phyloP scores from a whole-genome alignment of 805 yeast genomes.

The Kodamaea neixiangensis region DNA sequence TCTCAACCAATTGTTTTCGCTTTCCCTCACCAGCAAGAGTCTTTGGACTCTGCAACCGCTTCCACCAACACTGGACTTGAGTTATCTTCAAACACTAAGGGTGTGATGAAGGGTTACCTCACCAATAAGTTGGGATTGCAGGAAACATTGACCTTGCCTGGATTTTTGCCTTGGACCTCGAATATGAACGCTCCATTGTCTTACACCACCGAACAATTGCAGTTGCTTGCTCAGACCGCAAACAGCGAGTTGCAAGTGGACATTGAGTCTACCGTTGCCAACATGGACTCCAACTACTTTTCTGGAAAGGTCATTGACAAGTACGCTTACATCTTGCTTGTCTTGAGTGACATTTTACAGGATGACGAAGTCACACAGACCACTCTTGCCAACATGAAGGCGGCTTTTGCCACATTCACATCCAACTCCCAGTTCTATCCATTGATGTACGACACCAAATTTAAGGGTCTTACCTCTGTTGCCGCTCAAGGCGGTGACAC shows the following conservation, averaged over 20 bases:
- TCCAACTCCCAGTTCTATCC: conserved; percentile 49
- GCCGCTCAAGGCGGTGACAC: conserved; percentile 47
- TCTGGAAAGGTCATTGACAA: conserved; percentile 58
- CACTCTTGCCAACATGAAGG: conserved; percentile 38
- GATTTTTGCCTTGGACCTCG: conserved; percentile 49
- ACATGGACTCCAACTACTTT: conserved; percentile 46
- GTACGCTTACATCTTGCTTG: conserved; percentile 56
- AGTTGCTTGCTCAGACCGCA: conserved; percentile 46
- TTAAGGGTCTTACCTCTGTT: conserved; percentile 57
- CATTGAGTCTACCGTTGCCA: conserved; percentile 41
- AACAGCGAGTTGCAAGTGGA: conserved; percentile 49
- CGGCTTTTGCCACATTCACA: conserved; percentile 44
- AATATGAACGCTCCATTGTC: conserved; percentile 28
- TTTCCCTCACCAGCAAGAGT: conserved; percentile 53
- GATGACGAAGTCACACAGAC: conserved; percentile 41
- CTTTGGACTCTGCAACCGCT: conserved; percentile 30
- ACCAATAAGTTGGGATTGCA: conserved; percentile 38
- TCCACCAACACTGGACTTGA: conserved; percentile 41
- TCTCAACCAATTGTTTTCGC: conserved; percentile 54
- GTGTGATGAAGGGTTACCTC: conserved; percentile 48
- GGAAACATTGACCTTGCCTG: conserved; percentile 42
- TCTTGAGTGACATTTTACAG: conserved; percentile 48
- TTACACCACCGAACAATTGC: conserved; percentile 47
- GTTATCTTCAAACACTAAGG: conserved; percentile 52
- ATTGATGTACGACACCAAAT: conserved; percentile 55